Evolutionary conservation across 1,284 basidiomycete species (phyloP).

Genomic region (Moesziomyces parantarcticus): DNA sequence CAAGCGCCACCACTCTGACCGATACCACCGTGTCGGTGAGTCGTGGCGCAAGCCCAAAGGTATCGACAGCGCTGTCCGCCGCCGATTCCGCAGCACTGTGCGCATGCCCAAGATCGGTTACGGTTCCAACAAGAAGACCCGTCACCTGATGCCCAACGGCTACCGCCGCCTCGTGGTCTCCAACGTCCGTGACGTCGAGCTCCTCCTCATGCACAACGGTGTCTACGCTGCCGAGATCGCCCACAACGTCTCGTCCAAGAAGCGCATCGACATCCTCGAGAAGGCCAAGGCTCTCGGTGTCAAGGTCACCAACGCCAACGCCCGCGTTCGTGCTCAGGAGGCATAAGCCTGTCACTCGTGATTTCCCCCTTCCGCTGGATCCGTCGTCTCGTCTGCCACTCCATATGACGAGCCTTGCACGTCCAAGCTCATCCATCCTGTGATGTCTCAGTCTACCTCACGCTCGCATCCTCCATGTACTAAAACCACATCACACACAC

Average conservation of each 20-base stretch:
- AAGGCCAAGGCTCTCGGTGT: constrained; percentile 72
- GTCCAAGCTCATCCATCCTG: constrained; percentile 14
- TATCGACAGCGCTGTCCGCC: constrained; percentile 66
- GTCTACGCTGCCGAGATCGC: constrained; percentile 96
- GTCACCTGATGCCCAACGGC: constrained; percentile 67
- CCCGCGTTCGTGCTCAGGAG: constrained; percentile 97
- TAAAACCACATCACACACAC: constrained; percentile 28
- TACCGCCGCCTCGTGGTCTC: constrained; percentile 67
- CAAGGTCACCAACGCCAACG: constrained; percentile 91
- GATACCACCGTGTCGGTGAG: constrained; percentile 65
- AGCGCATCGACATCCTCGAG: constrained; percentile 91
- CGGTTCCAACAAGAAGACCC: constrained; percentile 69
- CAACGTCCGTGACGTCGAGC: constrained; percentile 66
- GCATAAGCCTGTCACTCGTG: constrained; percentile 59
- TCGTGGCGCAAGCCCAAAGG: constrained; percentile 67
- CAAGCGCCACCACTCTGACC: constrained; percentile 67
- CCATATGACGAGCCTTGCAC: constrained; percentile 4
- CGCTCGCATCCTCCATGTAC: constrained; percentile 43
- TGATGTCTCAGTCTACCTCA: constrained; percentile 20
- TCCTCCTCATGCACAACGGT: constrained; percentile 81
- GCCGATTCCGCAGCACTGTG: constrained; percentile 64
- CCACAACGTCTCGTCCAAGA: constrained; percentile 95
- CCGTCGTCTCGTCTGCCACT: constrained; percentile 16
- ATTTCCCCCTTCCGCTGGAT: constrained; percentile 7
- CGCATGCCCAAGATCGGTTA: constrained; percentile 68